Evolutionary conservation across 345 rosid species (phyloP).

Genomic region (Brassica cretica): DNA sequence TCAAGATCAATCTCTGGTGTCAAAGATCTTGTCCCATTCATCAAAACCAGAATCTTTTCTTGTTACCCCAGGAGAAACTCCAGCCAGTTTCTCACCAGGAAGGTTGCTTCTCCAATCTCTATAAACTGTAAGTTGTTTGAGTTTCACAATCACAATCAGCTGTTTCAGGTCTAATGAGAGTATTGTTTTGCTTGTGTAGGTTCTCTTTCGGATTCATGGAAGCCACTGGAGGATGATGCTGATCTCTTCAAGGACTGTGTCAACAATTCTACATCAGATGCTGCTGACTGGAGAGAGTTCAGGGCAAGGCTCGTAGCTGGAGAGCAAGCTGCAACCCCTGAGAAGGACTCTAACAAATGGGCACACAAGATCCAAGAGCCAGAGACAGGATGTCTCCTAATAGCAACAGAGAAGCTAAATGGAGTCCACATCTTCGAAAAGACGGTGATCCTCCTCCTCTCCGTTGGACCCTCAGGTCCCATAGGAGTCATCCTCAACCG

Average conservation of each 20-base stretch:
- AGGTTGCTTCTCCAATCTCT: conserved; percentile 41
- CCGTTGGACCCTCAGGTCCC: conserved; percentile 71
- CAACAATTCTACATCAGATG: conserved; percentile 27
- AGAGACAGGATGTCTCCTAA: conserved; percentile 80
- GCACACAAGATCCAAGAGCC: conserved; percentile 76
- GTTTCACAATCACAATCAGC: neutral
- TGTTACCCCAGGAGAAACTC: conserved; percentile 42
- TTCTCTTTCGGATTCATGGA: conserved; percentile 50
- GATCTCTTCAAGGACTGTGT: conserved; percentile 40
- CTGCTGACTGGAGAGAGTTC: conserved; percentile 73
- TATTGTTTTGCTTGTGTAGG: conserved; percentile 44
- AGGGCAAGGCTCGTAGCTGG: conserved; percentile 75
- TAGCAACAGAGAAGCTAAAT: conserved; percentile 87
- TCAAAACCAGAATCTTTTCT: conserved; percentile 45
- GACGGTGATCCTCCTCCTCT: conserved; percentile 75
- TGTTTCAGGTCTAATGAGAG: conserved; percentile 10
- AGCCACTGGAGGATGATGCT: conserved; percentile 42
- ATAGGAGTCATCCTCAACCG: conserved; percentile 84
- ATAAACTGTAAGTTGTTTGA: conserved; percentile 47
- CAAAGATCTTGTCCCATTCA: conserved; percentile 44
- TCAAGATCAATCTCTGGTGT: conserved; percentile 58
- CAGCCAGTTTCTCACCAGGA: conserved; percentile 39
- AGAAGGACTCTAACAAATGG: conserved; percentile 57
- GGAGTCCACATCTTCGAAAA: conserved; percentile 86
- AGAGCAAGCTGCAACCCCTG: conserved; percentile 44